A percentile compares a stretch with the other conserved stretches of the same genome.
phyloP scores from a whole-genome alignment of 176 grass and related monocot genomes.

The Eragrostis nindensis region DNA sequence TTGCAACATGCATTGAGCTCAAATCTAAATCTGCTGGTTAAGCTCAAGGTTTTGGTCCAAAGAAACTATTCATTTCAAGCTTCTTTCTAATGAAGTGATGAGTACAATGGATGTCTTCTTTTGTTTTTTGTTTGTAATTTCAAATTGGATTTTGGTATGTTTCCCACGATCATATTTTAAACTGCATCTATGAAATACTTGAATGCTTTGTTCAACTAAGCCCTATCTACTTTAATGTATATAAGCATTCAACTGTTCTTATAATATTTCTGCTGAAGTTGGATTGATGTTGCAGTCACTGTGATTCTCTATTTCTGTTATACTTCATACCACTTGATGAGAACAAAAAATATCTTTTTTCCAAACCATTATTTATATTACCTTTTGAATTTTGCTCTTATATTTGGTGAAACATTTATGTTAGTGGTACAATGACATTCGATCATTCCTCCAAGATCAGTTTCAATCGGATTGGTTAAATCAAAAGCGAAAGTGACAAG shows the following conservation, averaged over 20 bases:
- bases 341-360: no score
- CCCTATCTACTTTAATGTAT: not conserved
- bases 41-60: not conserved
- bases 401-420: no score
- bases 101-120: not conserved
- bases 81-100: not conserved
- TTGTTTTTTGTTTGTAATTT: not conserved
- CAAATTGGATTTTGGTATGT: not conserved
- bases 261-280: not conserved
- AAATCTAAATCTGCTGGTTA: not conserved
- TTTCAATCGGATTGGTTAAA: no score
- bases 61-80: not conserved
- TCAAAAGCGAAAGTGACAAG: no score
- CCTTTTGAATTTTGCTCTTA: no score
- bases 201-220: not conserved
- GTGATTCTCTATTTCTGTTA: not conserved
- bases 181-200: conserved; percentile 23
- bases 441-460: no score
- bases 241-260: not conserved
- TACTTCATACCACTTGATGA: no score
- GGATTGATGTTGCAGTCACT: no score
- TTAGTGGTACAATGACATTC: no score
- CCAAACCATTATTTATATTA: no score
- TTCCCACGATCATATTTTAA: conserved; percentile 5
- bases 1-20: not conserved